Evolutionary conservation across 495 filamentous ascomycete species (phyloP).

Genomic region (Tuber umbilicatum): DNA sequence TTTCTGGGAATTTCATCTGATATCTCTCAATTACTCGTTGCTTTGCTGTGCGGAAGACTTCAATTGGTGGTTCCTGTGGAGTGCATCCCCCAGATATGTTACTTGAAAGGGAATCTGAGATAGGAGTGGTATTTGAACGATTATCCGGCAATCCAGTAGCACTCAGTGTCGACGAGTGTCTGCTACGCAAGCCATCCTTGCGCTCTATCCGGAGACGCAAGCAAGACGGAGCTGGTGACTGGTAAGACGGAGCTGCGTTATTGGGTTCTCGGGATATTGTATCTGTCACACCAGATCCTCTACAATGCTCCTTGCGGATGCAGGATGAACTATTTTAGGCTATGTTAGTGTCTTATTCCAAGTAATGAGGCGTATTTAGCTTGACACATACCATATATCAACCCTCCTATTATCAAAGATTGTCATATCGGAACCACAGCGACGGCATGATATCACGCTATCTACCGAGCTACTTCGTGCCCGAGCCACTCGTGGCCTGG

Average conservation of each 20-base stretch:
- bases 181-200: background rate
- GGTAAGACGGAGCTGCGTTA: background rate
- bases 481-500: background rate
- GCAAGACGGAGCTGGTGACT: background rate
- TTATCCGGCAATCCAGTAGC: background rate
- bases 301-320: background rate
- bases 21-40: constrained; percentile 22
- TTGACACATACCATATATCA: background rate
- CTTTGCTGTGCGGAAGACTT: background rate
- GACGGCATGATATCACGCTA: background rate
- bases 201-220: background rate
- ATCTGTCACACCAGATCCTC: background rate
- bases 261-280: background rate
- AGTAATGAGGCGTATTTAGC: background rate
- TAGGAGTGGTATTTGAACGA: background rate
- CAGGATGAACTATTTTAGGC: background rate
- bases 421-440: background rate
- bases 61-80: background rate
- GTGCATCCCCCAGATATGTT: background rate
- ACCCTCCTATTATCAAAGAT: background rate
- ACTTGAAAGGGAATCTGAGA: background rate
- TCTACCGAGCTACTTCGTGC: background rate
- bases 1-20: constrained; percentile 20
- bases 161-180: background rate
- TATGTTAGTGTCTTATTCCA: background rate